Percentiles rank a stretch among this genome's conserved stretches.
These are phyloP conservation scores for Leishmania guyanensis DNA, from an alignment of 208 protist species.

Conservation along the genomic window DNA sequence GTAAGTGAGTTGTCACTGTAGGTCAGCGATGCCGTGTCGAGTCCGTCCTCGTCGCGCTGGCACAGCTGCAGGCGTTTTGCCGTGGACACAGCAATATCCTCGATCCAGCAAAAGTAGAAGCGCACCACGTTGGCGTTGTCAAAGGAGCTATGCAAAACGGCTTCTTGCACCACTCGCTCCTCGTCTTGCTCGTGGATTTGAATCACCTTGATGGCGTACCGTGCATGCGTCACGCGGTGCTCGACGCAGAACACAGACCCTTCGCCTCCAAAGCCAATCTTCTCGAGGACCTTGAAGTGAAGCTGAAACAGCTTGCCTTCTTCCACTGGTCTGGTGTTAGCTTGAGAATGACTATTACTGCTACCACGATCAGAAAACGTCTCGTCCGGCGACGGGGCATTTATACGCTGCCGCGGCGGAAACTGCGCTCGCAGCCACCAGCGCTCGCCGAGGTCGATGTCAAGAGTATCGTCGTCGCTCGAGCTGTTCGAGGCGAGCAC, in stretches of 20 bases:
- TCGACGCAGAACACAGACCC: constrained; percentile 84
- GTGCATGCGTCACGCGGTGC: constrained; percentile 64
- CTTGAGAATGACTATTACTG: constrained; percentile 21
- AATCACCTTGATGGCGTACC: constrained; percentile 85
- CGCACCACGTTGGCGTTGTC: constrained; percentile 83
- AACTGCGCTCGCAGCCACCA: constrained; percentile 34
- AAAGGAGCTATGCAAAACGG: constrained; percentile 81
- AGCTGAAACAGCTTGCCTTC: constrained; percentile 69
- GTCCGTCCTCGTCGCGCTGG: constrained; percentile 42
- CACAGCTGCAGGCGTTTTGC: constrained; percentile 59
- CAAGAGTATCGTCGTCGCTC: constrained; percentile 27
- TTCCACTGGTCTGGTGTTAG: constrained; percentile 12
- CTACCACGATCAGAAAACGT: constrained; percentile 14
- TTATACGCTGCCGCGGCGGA: constrained; percentile 5
- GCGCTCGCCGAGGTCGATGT: constrained; percentile 37
- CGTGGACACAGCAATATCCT: constrained; percentile 50
- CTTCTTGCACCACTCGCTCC: constrained; percentile 66
- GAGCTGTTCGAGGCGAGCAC: neutral
- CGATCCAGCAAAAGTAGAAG: constrained; percentile 88
- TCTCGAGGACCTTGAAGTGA: constrained; percentile 73
- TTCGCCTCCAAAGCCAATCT: constrained; percentile 75
- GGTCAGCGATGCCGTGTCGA: constrained; percentile 43
- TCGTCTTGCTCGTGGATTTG: constrained; percentile 66
- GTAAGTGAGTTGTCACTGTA: constrained; percentile 19
- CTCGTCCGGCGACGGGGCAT: constrained; percentile 23